Evolutionary conservation across 495 filamentous ascomycete species (phyloP).

Genomic region (Xylaria castorea): DNA sequence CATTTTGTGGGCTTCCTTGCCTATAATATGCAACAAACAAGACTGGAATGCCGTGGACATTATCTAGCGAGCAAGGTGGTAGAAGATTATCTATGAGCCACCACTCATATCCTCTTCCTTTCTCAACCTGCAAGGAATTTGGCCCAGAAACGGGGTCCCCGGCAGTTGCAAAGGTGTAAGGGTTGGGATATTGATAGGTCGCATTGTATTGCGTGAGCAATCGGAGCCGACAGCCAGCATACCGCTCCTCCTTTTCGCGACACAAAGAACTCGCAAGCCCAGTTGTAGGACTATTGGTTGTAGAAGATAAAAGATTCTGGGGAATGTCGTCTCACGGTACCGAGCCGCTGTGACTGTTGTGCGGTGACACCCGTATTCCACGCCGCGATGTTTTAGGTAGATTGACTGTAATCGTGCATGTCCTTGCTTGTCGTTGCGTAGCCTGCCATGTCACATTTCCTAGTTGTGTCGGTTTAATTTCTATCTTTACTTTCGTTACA

Average conservation of each 20-base stretch:
- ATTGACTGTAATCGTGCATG: background rate
- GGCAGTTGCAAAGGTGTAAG: constrained; percentile 5
- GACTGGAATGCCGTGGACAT: background rate
- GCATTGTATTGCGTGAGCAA: background rate
- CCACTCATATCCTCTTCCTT: background rate
- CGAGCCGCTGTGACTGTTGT: background rate
- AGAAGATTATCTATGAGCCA: background rate
- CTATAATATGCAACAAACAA: constrained; percentile 6
- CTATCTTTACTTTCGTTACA: background rate
- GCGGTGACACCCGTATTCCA: background rate
- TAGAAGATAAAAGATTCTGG: background rate
- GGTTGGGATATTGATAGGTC: constrained; percentile 15
- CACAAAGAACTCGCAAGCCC: background rate
- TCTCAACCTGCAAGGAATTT: background rate
- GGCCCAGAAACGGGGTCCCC: constrained; percentile 3
- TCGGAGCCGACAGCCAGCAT: constrained; percentile 1
- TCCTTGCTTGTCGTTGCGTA: background rate
- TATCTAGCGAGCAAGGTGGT: background rate
- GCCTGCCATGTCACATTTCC: background rate
- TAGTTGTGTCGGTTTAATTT: background rate
- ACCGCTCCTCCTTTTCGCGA: background rate
- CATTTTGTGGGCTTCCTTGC: background rate
- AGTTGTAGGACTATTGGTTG: background rate
- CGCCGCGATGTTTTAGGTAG: background rate
- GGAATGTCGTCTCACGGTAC: background rate